These are phyloP conservation scores for Huntiella bhutanensis DNA, from an alignment of 2,329 filamentous ascomycete species.

Conservation along the genomic window DNA sequence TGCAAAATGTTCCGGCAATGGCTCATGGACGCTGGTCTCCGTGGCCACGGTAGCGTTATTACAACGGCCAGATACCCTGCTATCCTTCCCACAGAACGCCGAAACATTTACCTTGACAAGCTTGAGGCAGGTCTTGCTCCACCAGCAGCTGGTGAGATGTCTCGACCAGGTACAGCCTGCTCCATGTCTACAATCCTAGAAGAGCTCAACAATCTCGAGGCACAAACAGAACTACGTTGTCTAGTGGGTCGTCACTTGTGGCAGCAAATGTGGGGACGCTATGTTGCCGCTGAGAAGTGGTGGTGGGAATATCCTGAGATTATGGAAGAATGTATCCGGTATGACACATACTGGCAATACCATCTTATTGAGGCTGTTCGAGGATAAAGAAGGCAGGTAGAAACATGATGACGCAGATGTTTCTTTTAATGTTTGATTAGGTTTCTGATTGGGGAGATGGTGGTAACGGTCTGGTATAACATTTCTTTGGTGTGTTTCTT, in stretches of 20 bases:
- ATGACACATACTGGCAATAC: slow-evolving; percentile 41
- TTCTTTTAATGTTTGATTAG: slow-evolving; percentile 4
- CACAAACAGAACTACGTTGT: slow-evolving; percentile 29
- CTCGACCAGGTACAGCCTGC: not conserved
- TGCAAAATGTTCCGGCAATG: slow-evolving; percentile 38
- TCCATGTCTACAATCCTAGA: not conserved
- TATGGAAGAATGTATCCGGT: slow-evolving; percentile 33
- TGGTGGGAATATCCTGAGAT: slow-evolving; percentile 43
- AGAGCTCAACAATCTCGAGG: slow-evolving; percentile 15
- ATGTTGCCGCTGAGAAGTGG: slow-evolving; percentile 31
- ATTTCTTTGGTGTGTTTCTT: not conserved
- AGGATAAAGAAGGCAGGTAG: not conserved
- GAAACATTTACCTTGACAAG: slow-evolving; percentile 6
- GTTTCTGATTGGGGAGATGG: not conserved
- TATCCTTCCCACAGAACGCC: slow-evolving; percentile 18
- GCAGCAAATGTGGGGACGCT: slow-evolving; percentile 40
- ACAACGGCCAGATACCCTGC: slow-evolving; percentile 32
- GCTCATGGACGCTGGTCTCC: slow-evolving; percentile 35
- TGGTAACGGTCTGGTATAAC: not conserved
- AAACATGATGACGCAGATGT: not conserved
- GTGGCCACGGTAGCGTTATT: slow-evolving; percentile 27
- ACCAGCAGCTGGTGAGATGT: not conserved
- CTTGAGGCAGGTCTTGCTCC: not conserved
- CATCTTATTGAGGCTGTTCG: slow-evolving; percentile 35
- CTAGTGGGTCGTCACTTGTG: slow-evolving; percentile 38